A percentile compares a stretch with the other conserved stretches of the same genome.
These are phyloP conservation scores for Berkeleyomyces rouxiae DNA, from an alignment of 2,329 filamentous ascomycete genomes.

Conservation along the genomic window DNA sequence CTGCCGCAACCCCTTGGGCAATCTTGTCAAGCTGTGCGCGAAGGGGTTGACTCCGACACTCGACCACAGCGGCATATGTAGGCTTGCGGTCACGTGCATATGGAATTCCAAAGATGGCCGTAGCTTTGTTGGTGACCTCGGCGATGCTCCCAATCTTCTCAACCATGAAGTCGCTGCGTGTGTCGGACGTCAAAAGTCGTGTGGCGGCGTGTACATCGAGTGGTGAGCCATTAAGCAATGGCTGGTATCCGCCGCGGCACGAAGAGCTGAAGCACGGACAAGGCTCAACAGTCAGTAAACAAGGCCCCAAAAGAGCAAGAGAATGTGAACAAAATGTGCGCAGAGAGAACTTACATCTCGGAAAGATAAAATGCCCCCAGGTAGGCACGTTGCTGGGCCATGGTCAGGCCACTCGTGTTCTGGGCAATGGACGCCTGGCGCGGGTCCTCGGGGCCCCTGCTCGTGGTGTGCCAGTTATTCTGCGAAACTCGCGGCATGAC, in stretches of 20 bases:
- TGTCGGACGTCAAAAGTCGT: slow-evolving; percentile 6
- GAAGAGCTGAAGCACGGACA: slow-evolving; percentile 2
- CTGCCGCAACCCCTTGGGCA: slow-evolving; percentile 7
- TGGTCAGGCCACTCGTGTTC: slow-evolving; percentile 9
- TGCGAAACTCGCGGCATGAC: slow-evolving; percentile 16
- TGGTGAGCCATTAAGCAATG: slow-evolving; percentile 9
- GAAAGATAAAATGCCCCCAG: slow-evolving; percentile 25
- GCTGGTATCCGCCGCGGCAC: slow-evolving; percentile 11
- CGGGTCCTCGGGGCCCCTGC: slow-evolving; percentile 10
- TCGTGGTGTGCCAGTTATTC: slow-evolving; percentile 12
- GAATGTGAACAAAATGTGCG: background rate
- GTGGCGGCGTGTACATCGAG: slow-evolving; percentile 11
- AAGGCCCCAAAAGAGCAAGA: background rate
- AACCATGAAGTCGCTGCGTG: slow-evolving; percentile 11
- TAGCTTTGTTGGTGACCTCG: slow-evolving; percentile 11
- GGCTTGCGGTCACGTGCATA: slow-evolving; percentile 12
- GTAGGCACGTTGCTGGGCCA: slow-evolving; percentile 25
- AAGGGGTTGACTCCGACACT: slow-evolving; percentile 7
- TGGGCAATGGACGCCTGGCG: slow-evolving; percentile 10
- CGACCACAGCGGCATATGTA: slow-evolving; percentile 10
- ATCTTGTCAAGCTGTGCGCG: slow-evolving; percentile 11
- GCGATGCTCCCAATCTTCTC: slow-evolving; percentile 13
- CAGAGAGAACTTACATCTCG: slow-evolving; percentile 22
- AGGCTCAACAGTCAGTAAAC: background rate
- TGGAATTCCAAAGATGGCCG: slow-evolving; percentile 12